Evolutionary conservation across 2,329 filamentous ascomycete genomes (phyloP).

Genomic region (Lasiodiplodia gonubiensis): DNA sequence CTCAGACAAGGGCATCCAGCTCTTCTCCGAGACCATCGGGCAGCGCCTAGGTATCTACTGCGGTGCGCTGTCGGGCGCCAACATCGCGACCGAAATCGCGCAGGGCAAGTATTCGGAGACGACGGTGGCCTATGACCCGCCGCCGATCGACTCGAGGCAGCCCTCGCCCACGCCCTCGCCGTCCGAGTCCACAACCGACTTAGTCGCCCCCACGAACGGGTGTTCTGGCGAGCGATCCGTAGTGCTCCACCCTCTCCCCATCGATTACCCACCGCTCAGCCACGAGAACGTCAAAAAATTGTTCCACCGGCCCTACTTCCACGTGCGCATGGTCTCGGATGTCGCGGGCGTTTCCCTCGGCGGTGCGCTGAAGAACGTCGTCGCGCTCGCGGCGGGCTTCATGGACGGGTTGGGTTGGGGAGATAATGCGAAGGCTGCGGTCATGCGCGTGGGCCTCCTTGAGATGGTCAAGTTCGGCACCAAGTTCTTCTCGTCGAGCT

Average conservation of each 20-base stretch:
- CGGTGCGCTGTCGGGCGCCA: constrained; percentile 91
- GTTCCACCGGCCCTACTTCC: constrained; percentile 97
- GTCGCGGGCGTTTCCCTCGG: constrained; percentile 96
- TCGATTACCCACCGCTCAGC: constrained; percentile 84
- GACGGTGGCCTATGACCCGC: constrained; percentile 94
- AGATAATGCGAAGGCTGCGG: constrained; percentile 97
- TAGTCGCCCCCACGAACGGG: constrained; percentile 54
- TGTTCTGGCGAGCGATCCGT: constrained; percentile 63
- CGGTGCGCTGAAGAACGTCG: constrained; percentile 95
- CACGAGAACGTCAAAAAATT: constrained; percentile 82
- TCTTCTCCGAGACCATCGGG: constrained; percentile 96
- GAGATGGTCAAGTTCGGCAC: constrained; percentile 98
- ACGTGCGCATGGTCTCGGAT: constrained; percentile 90
- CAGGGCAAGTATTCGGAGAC: constrained; percentile 97
- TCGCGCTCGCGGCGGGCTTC: constrained; percentile 92
- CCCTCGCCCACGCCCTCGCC: constrained; percentile 65
- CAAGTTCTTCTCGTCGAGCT: constrained; percentile 85
- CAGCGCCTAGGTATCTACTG: constrained; percentile 93
- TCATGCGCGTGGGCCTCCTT: constrained; percentile 93
- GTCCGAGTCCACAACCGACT: constrained; percentile 55
- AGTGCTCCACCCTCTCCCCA: constrained; percentile 75
- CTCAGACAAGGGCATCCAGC: constrained; percentile 78
- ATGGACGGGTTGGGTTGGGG: constrained; percentile 96
- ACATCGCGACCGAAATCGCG: constrained; percentile 94
- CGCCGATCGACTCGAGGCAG: constrained; percentile 81